Percentiles rank a stretch among this genome's conserved stretches.
Conservation (phyloP, 306 rosid species). For the Vigna reflexopilosa region DNA sequence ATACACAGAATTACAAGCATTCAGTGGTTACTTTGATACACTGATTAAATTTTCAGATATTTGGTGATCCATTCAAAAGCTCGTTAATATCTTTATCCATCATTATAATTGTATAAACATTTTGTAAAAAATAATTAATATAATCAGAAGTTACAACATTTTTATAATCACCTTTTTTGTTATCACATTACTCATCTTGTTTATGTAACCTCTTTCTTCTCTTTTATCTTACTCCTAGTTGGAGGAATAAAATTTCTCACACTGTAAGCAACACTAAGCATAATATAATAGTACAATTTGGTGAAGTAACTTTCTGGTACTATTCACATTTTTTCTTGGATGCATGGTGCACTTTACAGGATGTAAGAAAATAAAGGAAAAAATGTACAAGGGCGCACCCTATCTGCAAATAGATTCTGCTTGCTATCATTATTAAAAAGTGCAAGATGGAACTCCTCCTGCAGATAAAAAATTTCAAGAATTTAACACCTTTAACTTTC, state of each 20-base stretch:
- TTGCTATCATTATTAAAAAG: slow-evolving; percentile 54
- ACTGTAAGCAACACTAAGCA: not conserved
- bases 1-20: not conserved
- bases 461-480: slow-evolving; percentile 33
- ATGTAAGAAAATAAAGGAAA: not conserved
- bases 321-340: not conserved
- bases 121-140: not conserved
- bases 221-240: no score
- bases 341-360: not conserved
- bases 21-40: not conserved
- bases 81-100: not conserved
- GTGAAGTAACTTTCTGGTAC: not conserved
- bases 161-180: no score
- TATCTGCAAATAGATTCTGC: slow-evolving; percentile 70
- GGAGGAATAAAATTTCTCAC: not conserved
- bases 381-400: slow-evolving; percentile 50
- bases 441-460: slow-evolving; percentile 84
- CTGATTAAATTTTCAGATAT: not conserved
- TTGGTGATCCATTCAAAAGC: not conserved
- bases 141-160: no score
- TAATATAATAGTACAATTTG: not conserved
- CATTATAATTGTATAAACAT: not conserved
- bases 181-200: no score
- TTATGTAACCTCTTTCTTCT: no score
- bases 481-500: slow-evolving; percentile 12